Percentiles rank a stretch among this genome's conserved stretches.
These are phyloP conservation scores for Neltuma alba DNA, from an alignment of 306 rosid species.

Conservation along the genomic window DNA sequence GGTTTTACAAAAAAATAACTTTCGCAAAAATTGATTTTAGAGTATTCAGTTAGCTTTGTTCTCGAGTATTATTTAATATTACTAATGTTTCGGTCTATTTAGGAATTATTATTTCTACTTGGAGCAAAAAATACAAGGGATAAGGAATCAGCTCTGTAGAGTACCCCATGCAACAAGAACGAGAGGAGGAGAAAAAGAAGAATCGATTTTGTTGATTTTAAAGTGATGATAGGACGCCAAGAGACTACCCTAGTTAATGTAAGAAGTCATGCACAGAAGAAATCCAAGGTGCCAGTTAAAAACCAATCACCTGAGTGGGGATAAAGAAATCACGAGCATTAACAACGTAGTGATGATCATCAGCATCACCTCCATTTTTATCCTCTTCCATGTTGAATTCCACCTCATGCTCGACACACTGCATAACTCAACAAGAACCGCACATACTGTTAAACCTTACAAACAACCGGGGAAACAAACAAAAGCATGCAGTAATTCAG, in stretches of 20 bases:
- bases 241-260: neutral
- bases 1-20: neutral
- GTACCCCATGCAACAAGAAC: neutral
- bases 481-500: constrained; percentile 23
- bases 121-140: neutral
- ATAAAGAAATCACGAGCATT: constrained; percentile 92
- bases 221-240: neutral
- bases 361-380: constrained; percentile 53
- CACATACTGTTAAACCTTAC: constrained; percentile 17
- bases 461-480: constrained; percentile 8
- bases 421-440: constrained; percentile 43
- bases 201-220: neutral
- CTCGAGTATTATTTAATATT: neutral
- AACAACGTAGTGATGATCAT: constrained; percentile 48
- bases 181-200: neutral
- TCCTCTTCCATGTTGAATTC: constrained; percentile 67
- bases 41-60: neutral
- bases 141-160: neutral
- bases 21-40: neutral
- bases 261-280: constrained; percentile 22
- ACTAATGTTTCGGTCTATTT: neutral
- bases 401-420: constrained; percentile 91
- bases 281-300: constrained; percentile 25
- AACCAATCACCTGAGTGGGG: constrained; percentile 78
- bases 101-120: neutral